A percentile compares a stretch with the other conserved stretches of the same genome.
phyloP scores from a whole-genome alignment of 2,329 filamentous ascomycete genomes.

The Colletotrichum tamarilloi region DNA sequence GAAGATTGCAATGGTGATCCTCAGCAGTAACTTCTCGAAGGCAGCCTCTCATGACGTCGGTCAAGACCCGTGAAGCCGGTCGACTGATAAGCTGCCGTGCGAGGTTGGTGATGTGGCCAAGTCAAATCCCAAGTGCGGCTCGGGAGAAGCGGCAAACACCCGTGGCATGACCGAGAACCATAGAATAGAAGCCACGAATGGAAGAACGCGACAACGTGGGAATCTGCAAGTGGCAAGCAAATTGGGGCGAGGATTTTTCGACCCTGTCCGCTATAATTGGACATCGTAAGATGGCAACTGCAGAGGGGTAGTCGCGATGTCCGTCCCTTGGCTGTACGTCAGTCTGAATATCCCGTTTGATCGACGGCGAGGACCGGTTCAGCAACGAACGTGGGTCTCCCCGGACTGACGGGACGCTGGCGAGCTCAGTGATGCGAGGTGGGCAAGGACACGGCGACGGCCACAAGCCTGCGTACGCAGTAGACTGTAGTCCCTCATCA shows the following conservation, averaged over 20 bases:
- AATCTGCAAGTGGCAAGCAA: conserved; percentile 10
- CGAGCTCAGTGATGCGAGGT: conserved; percentile 3
- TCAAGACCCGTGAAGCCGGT: background rate
- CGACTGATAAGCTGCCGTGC: background rate
- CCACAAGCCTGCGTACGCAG: background rate
- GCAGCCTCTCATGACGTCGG: conserved; percentile 12
- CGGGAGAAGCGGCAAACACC: conserved; percentile 11
- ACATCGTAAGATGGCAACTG: conserved; percentile 14
- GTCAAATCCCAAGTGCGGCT: background rate
- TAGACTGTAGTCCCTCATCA: conserved; percentile 20
- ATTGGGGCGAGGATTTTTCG: conserved; percentile 15
- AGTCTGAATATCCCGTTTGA: conserved; percentile 32
- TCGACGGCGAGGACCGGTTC: conserved; percentile 30
- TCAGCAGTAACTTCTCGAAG: background rate
- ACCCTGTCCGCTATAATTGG: conserved; percentile 28
- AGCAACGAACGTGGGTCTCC: conserved; percentile 17
- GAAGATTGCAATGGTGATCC: background rate
- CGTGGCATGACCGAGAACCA: background rate
- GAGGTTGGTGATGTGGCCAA: too few relatives aligned
- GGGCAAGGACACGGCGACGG: conserved; percentile 12
- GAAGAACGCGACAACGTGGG: background rate
- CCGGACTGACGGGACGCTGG: conserved; percentile 21
- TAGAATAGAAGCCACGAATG: background rate
- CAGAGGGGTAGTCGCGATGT: background rate
- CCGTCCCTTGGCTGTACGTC: conserved; percentile 4